Evolutionary conservation across 164 flowering plant species (phyloP), one percentile per base, ranked within the genome.

Genomic region (Aristolochia californica): DNA sequence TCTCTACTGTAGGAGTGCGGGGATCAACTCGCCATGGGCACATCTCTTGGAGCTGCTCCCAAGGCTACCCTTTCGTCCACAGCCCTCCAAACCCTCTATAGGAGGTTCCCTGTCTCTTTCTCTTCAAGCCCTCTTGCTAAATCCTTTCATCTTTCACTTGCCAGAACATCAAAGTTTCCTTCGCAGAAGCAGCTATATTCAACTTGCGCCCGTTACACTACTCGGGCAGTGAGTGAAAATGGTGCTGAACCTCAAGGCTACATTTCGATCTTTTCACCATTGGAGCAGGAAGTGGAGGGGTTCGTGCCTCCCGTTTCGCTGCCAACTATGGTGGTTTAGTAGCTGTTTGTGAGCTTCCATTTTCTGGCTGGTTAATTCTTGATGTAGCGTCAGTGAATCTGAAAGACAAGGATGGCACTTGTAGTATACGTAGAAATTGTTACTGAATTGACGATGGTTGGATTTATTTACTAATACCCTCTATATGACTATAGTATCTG

Each of bases 201-300:
- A 63, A 28, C 24, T 47, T 43, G 48, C 57, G 74, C 75, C 28
- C 65, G 60, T 27, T 69, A 72, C 45, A 38, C 65, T 0, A 65
- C 57, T 45, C 66, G 76, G 1, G 85, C 84, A 5, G 83, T 74
- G 34, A 69, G 80, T 16, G 79, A 65, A 0, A 72, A 74, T 30
- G 87, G 81, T 16, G 70, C 77, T 8, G 84, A 79, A 50, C 54
- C 72, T 5, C 63, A 70, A 22, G 69, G 67, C 53, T 86, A 65
- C 56, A 86, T 69, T 86, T 78, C 65, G 89, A 86, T 60, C 79
- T 86, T 60, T 86, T 86, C 74, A 82, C 89, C 14, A 76, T 86
- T 50, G 94, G 89, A 38, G 94, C 89, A 10, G 89, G 94, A 30
- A 83, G 89, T 61, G 94, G 94, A 3, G 89, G 94, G 26, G 87